These are phyloP conservation scores for Chlamydomonas eustigma DNA, from an alignment of 139 green algal genomes.

Conservation along the genomic window DNA sequence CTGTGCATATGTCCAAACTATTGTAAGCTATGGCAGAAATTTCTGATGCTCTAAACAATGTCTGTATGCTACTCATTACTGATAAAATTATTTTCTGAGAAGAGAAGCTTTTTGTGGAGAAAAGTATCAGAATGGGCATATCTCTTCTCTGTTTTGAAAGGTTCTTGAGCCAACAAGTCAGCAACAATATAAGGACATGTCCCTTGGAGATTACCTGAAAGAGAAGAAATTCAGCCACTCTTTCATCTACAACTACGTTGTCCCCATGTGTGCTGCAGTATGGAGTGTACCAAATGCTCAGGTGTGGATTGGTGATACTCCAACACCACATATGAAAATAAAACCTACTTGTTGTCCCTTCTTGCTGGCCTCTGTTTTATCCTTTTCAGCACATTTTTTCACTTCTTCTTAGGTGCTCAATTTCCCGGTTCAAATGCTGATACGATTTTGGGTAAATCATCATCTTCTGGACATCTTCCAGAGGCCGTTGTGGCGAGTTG, in stretches of 20 bases:
- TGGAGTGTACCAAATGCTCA: slow-evolving; percentile 82
- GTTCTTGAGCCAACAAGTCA: slow-evolving; percentile 40
- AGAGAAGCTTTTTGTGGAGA: too few species aligned
- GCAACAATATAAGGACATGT: slow-evolving; percentile 51
- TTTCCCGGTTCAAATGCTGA: slow-evolving; percentile 82
- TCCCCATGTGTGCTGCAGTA: slow-evolving; percentile 96
- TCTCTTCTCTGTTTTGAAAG: slow-evolving; percentile 30
- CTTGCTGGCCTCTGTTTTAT: background rate
- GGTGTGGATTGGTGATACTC: slow-evolving; percentile 35
- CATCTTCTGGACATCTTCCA: slow-evolving; percentile 89
- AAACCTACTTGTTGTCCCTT: too few species aligned
- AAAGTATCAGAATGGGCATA: background rate
- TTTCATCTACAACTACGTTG: slow-evolving; percentile 80
- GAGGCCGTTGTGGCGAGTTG: slow-evolving; percentile 84
- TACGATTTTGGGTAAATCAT: slow-evolving; percentile 96
- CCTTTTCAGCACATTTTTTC: background rate
- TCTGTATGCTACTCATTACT: too few species aligned
- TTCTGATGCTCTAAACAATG: too few species aligned
- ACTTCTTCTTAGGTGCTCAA: slow-evolving; percentile 54
- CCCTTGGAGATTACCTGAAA: slow-evolving; percentile 76
- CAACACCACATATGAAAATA: too few species aligned
- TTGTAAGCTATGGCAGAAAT: too few species aligned
- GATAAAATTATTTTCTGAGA: too few species aligned
- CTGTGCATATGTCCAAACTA: too few species aligned
- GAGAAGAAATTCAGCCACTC: slow-evolving; percentile 53